phyloP scores from a whole-genome alignment of 140 eudicot genomes.

The Ambrosia hybrid region DNA sequence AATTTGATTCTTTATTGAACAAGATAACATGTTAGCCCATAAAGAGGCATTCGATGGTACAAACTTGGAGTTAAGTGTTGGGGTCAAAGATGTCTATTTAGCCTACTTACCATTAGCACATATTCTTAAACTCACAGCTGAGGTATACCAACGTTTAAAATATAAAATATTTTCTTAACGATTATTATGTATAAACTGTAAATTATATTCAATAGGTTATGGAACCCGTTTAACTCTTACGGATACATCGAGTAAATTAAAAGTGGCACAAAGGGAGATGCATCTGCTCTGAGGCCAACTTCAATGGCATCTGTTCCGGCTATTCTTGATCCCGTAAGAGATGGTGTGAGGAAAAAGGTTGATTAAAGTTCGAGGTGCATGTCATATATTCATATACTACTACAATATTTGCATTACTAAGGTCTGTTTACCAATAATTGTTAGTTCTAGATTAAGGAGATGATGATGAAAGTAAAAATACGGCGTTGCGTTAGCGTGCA shows the following conservation, averaged over 20 bases:
- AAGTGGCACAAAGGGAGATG: conserved; percentile 92
- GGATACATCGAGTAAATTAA: conserved; percentile 88
- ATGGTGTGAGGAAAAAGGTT: conserved; percentile 94
- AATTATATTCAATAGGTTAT: conserved; percentile 63
- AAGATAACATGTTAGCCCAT: too few relatives aligned
- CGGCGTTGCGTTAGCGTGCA: too few relatives aligned
- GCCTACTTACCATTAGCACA: conserved; percentile 97
- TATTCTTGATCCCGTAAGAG: conserved; percentile 95
- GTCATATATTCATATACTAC: not conserved
- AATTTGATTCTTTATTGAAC: too few relatives aligned
- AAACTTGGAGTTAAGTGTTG: conserved; percentile 33
- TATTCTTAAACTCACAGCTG: conserved; percentile 95
- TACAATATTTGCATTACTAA: conserved; percentile 13
- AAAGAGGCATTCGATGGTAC: too few relatives aligned
- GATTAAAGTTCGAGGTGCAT: conserved; percentile 12
- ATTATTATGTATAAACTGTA: not conserved
- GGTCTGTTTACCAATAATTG: too few relatives aligned
- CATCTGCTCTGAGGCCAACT: conserved; percentile 74
- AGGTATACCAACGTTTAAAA: conserved; percentile 48
- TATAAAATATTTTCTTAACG: not conserved
- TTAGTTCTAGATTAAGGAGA: too few relatives aligned
- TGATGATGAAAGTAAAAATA: too few relatives aligned
- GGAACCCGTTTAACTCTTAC: conserved; percentile 94
- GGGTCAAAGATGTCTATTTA: conserved; percentile 75
- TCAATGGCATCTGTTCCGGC: conserved; percentile 92